phyloP scores from a whole-genome alignment of 495 filamentous ascomycete genomes.

The Lineolata rhizophorae region DNA sequence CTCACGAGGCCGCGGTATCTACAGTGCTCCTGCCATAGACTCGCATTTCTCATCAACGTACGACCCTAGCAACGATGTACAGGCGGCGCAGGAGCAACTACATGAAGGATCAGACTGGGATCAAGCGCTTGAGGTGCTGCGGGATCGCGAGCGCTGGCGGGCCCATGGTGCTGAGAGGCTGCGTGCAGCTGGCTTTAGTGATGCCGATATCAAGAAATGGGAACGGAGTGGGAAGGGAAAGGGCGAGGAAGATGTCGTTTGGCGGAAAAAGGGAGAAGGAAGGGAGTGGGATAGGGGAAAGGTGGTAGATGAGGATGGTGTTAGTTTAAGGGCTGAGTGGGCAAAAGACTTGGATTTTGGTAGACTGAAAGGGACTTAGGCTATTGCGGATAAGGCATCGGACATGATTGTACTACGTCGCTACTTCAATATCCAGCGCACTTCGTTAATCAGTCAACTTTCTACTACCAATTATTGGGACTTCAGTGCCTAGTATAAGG shows the following conservation, averaged over 20 bases:
- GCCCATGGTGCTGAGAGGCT: constrained; percentile 56
- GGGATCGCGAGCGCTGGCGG: constrained; percentile 70
- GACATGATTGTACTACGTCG: too few relatives aligned
- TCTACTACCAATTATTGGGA: too few relatives aligned
- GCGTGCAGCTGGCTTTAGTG: constrained; percentile 56
- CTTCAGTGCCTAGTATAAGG: too few relatives aligned
- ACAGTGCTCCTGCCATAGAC: constrained; percentile 46
- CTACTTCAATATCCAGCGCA: too few relatives aligned
- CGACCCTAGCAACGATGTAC: constrained; percentile 51
- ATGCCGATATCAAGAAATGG: constrained; percentile 57
- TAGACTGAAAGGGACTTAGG: too few relatives aligned
- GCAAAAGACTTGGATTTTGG: constrained; percentile 4
- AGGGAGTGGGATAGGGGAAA: constrained; percentile 88
- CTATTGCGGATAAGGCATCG: too few relatives aligned
- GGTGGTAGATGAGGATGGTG: constrained; percentile 41
- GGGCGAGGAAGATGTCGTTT: constrained; percentile 43
- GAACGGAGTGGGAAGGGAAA: constrained; percentile 41
- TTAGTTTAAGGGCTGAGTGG: constrained; percentile 26
- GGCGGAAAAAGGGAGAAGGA: constrained; percentile 58
- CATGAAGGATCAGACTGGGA: constrained; percentile 51
- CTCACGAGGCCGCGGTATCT: constrained; percentile 70
- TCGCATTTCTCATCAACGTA: constrained; percentile 56
- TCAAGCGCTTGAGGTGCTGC: constrained; percentile 52
- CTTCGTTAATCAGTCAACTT: too few relatives aligned
- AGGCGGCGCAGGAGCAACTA: constrained; percentile 28